A percentile compares a stretch with the other conserved stretches of the same genome.
These are phyloP conservation scores for Ensete glaucum DNA, from an alignment of 176 grass and related monocot species.

Conservation along the genomic window DNA sequence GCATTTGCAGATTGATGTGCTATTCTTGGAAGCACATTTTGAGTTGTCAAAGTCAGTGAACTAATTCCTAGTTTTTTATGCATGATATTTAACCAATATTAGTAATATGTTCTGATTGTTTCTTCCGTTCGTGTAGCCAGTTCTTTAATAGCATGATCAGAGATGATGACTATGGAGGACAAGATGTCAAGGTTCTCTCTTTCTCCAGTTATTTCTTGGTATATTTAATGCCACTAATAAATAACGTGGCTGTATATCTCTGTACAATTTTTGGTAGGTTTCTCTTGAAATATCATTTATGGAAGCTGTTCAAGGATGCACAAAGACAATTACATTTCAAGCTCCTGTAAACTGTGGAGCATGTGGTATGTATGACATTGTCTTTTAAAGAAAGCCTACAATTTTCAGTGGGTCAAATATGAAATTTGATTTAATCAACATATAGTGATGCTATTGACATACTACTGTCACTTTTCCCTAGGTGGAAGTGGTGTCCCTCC, in stretches of 20 bases:
- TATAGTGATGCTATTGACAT: neutral
- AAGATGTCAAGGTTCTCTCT: slow-evolving; percentile 73
- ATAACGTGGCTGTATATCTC: neutral
- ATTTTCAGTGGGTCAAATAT: slow-evolving; percentile 9
- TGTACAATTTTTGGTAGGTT: slow-evolving; percentile 34
- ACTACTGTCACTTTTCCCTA: slow-evolving; percentile 19
- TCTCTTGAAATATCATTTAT: slow-evolving; percentile 86
- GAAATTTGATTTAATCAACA: slow-evolving; percentile 3
- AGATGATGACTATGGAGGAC: slow-evolving; percentile 63
- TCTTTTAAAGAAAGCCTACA: neutral
- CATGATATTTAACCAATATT: neutral
- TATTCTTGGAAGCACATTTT: too few relatives aligned
- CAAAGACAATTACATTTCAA: slow-evolving; percentile 65
- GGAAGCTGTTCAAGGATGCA: slow-evolving; percentile 94
- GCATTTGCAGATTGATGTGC: too few relatives aligned
- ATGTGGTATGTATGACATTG: slow-evolving; percentile 71
- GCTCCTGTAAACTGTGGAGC: slow-evolving; percentile 58
- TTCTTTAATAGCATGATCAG: slow-evolving; percentile 80
- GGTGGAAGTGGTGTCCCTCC: slow-evolving; percentile 76
- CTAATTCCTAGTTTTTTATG: neutral
- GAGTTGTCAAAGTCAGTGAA: neutral
- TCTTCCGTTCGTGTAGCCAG: slow-evolving; percentile 38
- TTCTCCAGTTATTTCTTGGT: slow-evolving; percentile 1
- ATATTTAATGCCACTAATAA: neutral
- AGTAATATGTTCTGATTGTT: neutral